Conservation (phyloP, 1,284 basidiomycete species). For the Ganoderma lucidum region DNA sequence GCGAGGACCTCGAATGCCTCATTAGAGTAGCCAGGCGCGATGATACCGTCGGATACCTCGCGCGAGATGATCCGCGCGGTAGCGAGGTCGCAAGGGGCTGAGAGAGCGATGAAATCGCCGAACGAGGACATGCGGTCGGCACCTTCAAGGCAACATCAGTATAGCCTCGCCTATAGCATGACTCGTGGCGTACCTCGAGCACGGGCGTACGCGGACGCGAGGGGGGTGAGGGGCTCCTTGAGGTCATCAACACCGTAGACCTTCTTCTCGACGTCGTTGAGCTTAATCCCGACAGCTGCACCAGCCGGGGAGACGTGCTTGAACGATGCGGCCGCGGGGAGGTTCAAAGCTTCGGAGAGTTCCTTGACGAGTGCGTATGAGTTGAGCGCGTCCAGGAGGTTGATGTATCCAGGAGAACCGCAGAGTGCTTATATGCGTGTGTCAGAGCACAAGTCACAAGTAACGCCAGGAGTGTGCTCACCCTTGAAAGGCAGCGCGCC, state of each 20-base stretch:
- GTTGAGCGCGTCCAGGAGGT: constrained; percentile 98
- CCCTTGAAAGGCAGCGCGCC: constrained; percentile 96
- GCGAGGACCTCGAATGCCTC: constrained; percentile 91
- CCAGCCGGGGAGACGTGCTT: constrained; percentile 99
- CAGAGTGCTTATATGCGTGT: constrained; percentile 68
- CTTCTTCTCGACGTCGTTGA: constrained; percentile 89
- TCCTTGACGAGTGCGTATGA: constrained; percentile 98
- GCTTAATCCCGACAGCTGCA: constrained; percentile 89
- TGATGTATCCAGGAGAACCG: constrained; percentile 99
- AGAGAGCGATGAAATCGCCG: constrained; percentile 98
- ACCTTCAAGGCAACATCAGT: constrained; percentile 51
- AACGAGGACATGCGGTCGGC: constrained; percentile 99
- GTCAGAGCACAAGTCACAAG: background rate
- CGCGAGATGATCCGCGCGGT: constrained; percentile 97
- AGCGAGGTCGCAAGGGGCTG: constrained; percentile 90
- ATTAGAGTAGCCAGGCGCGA: constrained; percentile 91
- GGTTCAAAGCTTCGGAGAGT: constrained; percentile 83
- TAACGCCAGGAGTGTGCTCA: constrained; percentile 41
- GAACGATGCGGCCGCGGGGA: constrained; percentile 98
- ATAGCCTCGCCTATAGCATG: background rate
- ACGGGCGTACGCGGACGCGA: constrained; percentile 95
- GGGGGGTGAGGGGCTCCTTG: constrained; percentile 86
- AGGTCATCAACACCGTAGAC: constrained; percentile 98
- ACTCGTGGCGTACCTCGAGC: constrained; percentile 76
- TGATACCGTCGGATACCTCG: constrained; percentile 98